Evolutionary conservation across 257 asterid genomes (phyloP), one percentile per base, ranked within the genome.

Genomic region (Solanum chaucha): DNA sequence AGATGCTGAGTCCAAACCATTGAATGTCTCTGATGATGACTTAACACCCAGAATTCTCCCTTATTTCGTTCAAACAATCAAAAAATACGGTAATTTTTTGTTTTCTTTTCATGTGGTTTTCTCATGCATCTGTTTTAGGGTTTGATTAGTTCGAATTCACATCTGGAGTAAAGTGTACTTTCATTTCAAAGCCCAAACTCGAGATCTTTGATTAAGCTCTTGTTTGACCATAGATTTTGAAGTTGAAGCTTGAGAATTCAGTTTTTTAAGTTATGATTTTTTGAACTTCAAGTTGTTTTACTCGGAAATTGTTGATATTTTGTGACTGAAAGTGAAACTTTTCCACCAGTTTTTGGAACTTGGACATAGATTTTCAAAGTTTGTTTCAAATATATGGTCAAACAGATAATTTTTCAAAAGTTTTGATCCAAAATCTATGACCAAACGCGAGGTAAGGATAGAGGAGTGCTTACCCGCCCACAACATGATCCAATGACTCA

Each of bases 1-100:
- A 85, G 88, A 89, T 83, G 92, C 93, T 0, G 58, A 58, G 40
- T 89, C 91, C 19, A 91, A 89, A 61, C 89, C 92, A 58, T 83
- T 93, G 20, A 71, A 65, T 32, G 86, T 90, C 74, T 86, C 90
- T 30, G 83, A 93, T 83, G 93, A 91, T 65, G 78, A 71, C 44
- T 81, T 89, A 4, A 67, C 86, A 80, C 92, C 90, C 2, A 90
- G 92, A 86, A 87, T 88, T 58, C 22, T 88, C 46, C 89, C 92
- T 48, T 85, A 86, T 73, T 19, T 86, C 48, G 38, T 83, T 22
- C 58, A 88, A 5, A 11, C 87, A 82, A 64, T 89, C 41, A n/a
- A 83, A 1, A 84, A 83, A 86, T 87, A 92, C 85, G 94, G 95
- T 71, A 70, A 8, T 30, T 15, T 65, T 12, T 67, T 32, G 9